Evolutionary conservation across 2,329 filamentous ascomycete species (phyloP), one percentile per base, ranked within the genome.

Genomic region (Reticulascus tulasneorum): DNA sequence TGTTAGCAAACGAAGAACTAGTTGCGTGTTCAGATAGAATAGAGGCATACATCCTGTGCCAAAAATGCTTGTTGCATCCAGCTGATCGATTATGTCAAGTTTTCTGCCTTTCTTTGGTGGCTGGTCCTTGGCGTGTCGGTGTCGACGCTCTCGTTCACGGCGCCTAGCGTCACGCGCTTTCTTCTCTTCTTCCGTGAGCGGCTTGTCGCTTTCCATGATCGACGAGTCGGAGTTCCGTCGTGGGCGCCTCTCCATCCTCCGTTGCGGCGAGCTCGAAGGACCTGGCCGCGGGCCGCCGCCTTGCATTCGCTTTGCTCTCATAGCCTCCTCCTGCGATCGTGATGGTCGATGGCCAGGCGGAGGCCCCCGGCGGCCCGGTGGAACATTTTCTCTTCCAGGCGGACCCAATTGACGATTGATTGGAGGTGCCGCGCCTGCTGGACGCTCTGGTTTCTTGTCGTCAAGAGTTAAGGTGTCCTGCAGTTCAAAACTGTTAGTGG

Each of bases 51-150:
- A 69, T 63, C 91, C 90, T 52, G 85, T 87, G 38, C 93, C 91
- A 56, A 94, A 96, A 50, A 97, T 94, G 59, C 90, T 90, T 5
- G 90, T 96, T 45, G 93, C 90, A 66, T 97, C 93, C 47, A 98
- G 71, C 59, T 96, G 91, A 66, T 98, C 93, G 53, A 98, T 97
- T 29, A 97, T 77, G 58, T 98, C 93, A 47, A 97, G 63, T 47
- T 71, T 73, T 35, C 68, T 60, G 10, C 64, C 59, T 31, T 63
- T 61, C 39, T 72, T 71, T 9, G 62, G 52, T 52, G 73, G 69
- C 47, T 66, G 72, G 40, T 72, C 71, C 39, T 60, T 56, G 18
- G 47, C 45, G 41, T 77, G 73, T 23, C 73, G 71, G 41, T 76
- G 62, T 25, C 69, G 66, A 46, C 64, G 60, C 45, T 69, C 64